Evolutionary conservation across 108 stramenopile species (phyloP).

Genomic region (Cylindrotheca fusiformis): DNA sequence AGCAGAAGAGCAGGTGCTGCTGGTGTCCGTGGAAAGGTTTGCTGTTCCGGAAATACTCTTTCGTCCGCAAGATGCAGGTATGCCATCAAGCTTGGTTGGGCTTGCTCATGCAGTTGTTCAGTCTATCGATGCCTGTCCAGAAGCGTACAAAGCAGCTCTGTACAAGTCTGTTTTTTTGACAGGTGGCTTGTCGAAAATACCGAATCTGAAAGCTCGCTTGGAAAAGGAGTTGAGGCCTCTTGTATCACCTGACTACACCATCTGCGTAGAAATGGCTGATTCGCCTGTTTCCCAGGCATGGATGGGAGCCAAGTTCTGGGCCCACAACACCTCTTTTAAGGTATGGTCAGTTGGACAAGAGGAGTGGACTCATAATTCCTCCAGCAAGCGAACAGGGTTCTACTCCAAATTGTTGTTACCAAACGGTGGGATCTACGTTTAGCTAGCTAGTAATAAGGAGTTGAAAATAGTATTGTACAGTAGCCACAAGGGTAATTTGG

Average conservation of each 20-base stretch:
- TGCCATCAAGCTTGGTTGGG: slow-evolving; percentile 70
- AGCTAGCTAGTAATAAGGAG: too few relatives aligned
- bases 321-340: slow-evolving; percentile 1
- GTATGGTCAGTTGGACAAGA: slow-evolving; percentile 35
- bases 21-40: slow-evolving; percentile 88
- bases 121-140: slow-evolving; percentile 72
- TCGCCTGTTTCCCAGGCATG: slow-evolving; percentile 54
- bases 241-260: slow-evolving; percentile 63
- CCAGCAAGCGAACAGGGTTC: slow-evolving; percentile 14
- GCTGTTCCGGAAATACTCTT: slow-evolving; percentile 91
- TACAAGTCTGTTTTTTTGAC: slow-evolving; percentile 79
- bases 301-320: slow-evolving; percentile 30
- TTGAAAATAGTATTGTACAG: too few relatives aligned
- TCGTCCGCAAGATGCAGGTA: slow-evolving; percentile 87
- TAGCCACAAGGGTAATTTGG: too few relatives aligned
- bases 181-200: slow-evolving; percentile 83
- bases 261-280: slow-evolving; percentile 55
- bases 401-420: slow-evolving; percentile 24
- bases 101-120: slow-evolving; percentile 80
- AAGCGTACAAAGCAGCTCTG: slow-evolving; percentile 65
- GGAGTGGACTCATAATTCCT: slow-evolving; percentile 28
- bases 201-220: slow-evolving; percentile 69
- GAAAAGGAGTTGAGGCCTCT: slow-evolving; percentile 69
- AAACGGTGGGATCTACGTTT: slow-evolving; percentile 29
- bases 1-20: slow-evolving; percentile 71